Conservation (phyloP, 148 eudicot species). For the Arbutus unedo region DNA sequence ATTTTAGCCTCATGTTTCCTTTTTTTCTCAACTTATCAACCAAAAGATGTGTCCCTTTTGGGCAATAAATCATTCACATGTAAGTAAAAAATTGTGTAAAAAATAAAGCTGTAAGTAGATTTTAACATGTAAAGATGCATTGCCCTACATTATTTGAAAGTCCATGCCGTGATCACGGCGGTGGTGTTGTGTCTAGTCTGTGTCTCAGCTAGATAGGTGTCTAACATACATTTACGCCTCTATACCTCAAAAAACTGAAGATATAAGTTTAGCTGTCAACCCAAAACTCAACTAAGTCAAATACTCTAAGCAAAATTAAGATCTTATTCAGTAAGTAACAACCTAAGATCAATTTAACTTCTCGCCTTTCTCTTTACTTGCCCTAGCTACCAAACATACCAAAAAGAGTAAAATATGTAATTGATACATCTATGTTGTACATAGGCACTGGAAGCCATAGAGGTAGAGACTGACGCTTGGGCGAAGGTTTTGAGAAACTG, state of each 20-base stretch:
- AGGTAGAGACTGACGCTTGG: constrained; percentile 53
- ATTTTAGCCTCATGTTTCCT: too few species aligned
- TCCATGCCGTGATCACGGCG: neutral
- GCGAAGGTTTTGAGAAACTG: constrained; percentile 80
- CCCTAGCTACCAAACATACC: neutral
- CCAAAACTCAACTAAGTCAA: neutral
- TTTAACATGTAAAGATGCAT: neutral
- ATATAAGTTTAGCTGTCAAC: neutral
- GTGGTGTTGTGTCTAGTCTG: neutral
- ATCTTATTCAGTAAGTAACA: neutral
- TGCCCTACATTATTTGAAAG: neutral
- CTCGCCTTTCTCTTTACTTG: neutral
- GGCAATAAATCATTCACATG: neutral
- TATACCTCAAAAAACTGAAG: neutral
- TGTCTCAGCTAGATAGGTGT: neutral
- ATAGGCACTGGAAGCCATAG: neutral
- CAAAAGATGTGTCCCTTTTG: too few species aligned
- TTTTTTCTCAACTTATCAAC: too few species aligned
- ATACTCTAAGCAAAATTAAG: neutral
- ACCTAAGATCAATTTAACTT: neutral
- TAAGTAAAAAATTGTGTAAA: neutral
- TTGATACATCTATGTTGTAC: neutral
- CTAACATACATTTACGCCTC: neutral
- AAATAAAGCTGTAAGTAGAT: neutral
- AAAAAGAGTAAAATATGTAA: neutral